Conservation (phyloP, 2,329 filamentous ascomycete species). For the Pseudopithomyces maydicus region DNA sequence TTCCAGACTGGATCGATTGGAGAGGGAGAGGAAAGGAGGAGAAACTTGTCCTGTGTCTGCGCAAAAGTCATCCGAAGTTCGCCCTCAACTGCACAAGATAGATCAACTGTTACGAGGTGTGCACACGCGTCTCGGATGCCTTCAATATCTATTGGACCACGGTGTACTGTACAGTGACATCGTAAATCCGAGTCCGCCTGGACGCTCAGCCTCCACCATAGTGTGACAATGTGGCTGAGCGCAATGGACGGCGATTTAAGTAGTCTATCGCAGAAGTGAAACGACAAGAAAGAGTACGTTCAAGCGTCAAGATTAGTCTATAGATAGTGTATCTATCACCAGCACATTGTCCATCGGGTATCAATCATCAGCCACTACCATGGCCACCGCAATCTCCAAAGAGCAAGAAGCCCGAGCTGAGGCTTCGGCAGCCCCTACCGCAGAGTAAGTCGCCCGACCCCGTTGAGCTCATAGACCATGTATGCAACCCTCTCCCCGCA, state of each 20-base stretch:
- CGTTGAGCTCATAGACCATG: not conserved
- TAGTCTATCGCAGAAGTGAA: not conserved
- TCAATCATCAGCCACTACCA: not conserved
- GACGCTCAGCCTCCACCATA: not conserved
- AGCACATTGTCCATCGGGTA: not conserved
- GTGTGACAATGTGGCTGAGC: not conserved
- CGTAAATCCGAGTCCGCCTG: not conserved
- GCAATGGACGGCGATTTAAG: not conserved
- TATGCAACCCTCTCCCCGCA: not conserved
- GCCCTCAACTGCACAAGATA: too few species aligned
- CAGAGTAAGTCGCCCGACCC: conserved; percentile 41
- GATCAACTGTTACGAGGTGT: too few species aligned
- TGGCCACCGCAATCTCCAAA: not conserved
- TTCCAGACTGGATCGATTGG: too few species aligned
- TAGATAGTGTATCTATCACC: too few species aligned
- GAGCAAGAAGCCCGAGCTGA: not conserved
- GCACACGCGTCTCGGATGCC: not conserved
- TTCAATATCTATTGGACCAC: not conserved
- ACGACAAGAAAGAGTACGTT: not conserved
- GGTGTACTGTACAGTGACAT: not conserved
- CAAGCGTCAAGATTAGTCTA: not conserved
- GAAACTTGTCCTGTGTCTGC: too few species aligned
- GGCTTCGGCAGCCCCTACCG: not conserved
- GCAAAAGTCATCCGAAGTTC: too few species aligned
- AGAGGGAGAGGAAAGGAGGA: too few species aligned